Evolutionary conservation across 257 asterid species (phyloP).

Genomic region (Schizonepeta tenuifolia): DNA sequence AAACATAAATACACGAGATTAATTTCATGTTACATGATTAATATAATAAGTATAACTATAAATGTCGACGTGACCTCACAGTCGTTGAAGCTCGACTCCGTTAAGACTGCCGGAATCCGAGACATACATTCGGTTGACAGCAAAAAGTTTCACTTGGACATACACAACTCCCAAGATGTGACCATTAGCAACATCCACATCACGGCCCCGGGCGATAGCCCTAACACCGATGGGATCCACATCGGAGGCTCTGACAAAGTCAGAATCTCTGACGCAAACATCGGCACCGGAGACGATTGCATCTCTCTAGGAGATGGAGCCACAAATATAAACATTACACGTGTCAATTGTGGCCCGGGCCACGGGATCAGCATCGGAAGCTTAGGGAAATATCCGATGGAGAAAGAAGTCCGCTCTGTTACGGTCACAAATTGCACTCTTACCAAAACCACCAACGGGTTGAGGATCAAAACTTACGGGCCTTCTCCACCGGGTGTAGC

Average conservation of each 20-base stretch:
- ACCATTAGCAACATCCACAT: conserved; percentile 6
- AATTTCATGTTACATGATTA: too few species aligned
- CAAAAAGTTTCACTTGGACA: conserved; percentile 36
- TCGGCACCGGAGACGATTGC: conserved; percentile 48
- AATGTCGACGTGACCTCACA: neutral
- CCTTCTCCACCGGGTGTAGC: neutral
- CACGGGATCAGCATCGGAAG: conserved; percentile 42
- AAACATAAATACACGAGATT: too few species aligned
- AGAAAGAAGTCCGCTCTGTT: conserved; percentile 28
- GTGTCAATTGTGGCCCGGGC: conserved; percentile 44
- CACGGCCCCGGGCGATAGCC: conserved; percentile 40
- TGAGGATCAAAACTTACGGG: conserved; percentile 41
- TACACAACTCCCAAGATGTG: conserved; percentile 1
- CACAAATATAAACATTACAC: conserved; percentile 24
- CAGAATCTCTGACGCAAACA: neutral
- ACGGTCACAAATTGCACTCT: conserved; percentile 21
- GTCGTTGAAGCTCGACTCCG: neutral
- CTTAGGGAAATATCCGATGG: conserved; percentile 31
- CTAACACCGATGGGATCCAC: conserved; percentile 55
- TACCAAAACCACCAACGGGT: conserved; percentile 27
- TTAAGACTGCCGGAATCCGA: neutral
- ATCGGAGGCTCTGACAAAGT: conserved; percentile 22
- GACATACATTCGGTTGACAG: conserved; percentile 31
- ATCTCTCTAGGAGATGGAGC: conserved; percentile 36
- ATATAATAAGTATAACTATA: too few species aligned